These are phyloP conservation scores for Rhizopogon rudus DNA, from an alignment of 768 basidiomycete genomes.

Conservation along the genomic window DNA sequence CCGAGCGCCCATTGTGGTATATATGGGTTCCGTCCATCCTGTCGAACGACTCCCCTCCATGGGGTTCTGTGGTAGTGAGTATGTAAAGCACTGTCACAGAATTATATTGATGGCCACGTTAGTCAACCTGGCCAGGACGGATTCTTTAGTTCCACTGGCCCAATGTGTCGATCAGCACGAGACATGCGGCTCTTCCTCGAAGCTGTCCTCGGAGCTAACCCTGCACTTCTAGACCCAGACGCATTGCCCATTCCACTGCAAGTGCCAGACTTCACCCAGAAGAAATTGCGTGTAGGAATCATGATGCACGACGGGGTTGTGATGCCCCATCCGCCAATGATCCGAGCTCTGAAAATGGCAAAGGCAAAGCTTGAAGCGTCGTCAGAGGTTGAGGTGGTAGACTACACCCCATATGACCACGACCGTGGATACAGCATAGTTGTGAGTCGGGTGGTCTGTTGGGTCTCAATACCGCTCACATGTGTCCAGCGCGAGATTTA, in stretches of 20 bases:
- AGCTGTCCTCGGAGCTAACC: constrained; percentile 24
- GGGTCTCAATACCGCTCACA: background rate
- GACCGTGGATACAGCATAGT: constrained; percentile 28
- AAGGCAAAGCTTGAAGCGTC: constrained; percentile 31
- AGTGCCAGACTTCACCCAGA: constrained; percentile 21
- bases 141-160: constrained; percentile 29
- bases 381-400: constrained; percentile 29
- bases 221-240: constrained; percentile 36
- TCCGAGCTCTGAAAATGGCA: constrained; percentile 33
- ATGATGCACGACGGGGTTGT: constrained; percentile 35
- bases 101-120: constrained; percentile 8
- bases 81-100: background rate
- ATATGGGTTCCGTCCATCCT: constrained; percentile 37
- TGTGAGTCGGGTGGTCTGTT: constrained; percentile 14
- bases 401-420: constrained; percentile 33
- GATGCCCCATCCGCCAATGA: constrained; percentile 36
- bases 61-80: constrained; percentile 15
- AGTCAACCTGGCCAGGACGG: constrained; percentile 28
- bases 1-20: constrained; percentile 33
- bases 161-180: constrained; percentile 24
- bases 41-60: constrained; percentile 23
- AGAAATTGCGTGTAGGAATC: constrained; percentile 24
- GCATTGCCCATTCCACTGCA: constrained; percentile 24
- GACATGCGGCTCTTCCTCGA: constrained; percentile 8
- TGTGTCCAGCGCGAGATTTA: constrained; percentile 29